Evolutionary conservation across 176 grass and related monocot genomes (phyloP), one percentile per base, ranked within the genome.

Genomic region (Aegilops sharonensis): DNA sequence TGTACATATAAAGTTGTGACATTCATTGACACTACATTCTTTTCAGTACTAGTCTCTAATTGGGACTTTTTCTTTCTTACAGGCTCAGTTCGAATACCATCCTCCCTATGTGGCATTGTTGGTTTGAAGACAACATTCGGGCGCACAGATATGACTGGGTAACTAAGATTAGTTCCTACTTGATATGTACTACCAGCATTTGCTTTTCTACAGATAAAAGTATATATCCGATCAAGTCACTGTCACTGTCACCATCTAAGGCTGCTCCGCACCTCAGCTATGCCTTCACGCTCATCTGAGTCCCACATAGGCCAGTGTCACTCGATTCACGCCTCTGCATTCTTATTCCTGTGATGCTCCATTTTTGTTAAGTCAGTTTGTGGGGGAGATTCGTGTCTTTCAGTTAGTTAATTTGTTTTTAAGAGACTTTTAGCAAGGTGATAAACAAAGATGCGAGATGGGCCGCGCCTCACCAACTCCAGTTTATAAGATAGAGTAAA

Each of bases 61-160:
- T 71, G 10, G 35, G 77, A 75, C 71, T 5, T 80, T 92, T 72
- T 89, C 15, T 34, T 52, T 27, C 9, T 29, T 57, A 80, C 90
- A 97, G 94, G 97, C 88, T 99, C 97, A 74, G 97, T 99, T 83
- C 94, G 97, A 81, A 99, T 99, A 83, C 94, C 97, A 81, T 96
- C 97, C 86, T 91, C 97, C 8, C 90, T 99, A n/a, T 99, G 94
- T 83, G 97, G 97, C 72, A 90, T 99, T 88, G 83, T 99, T 64
- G 97, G 97, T 62, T 90, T 99, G 23, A 99, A 99, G 85, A 99
- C 97, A 88, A 99, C 94, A n/a, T 99, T 90, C 30, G 90, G 92
- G 5, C 83, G 97, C 60, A 96, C 92, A 36, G 75, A 92, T 82
- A 93, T 99, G 92, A 90, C 88, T 82, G 97, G 97, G 97, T 99